Evolutionary conservation across 495 filamentous ascomycete species (phyloP), one percentile per base, ranked within the genome.

Genomic region (Apodospora peruviana): DNA sequence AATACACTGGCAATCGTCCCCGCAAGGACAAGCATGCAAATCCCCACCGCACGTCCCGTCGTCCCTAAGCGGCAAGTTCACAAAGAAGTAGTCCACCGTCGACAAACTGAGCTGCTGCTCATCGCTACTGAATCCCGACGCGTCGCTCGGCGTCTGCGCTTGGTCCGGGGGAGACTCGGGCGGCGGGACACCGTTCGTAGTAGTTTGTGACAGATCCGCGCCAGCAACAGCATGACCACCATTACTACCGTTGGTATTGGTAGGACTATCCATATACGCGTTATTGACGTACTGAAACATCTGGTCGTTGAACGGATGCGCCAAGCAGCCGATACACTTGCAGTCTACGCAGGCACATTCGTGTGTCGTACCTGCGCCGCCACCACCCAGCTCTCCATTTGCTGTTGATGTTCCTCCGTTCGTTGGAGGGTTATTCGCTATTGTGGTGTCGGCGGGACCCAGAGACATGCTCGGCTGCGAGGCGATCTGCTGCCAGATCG

Each of bases 291-390:
- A 84, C 38, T 83, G 71, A 34, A 72, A 70, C n/a, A 83, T 87
- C n/a, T 79, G 75, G 18, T 77, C 67, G 58, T 90, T 90, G 60
- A 80, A 88, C 4, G 86, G 86, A 58, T 90, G 86, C 32, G 76
- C 72, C 19, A 78, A 64, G 56, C 86, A 90, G 18, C 80, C 84
- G 20, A 87, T 56, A 54, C 86, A 90, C 48, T 84, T 68, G 55
- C 86, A 90, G 0, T 70, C 70, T 41, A 83, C 80, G 60, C 89
- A 84, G 55, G 67, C 58, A 64, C 87, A 84, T 42, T 79, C 65
- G 50, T 85, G 72, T 23, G 60, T 65, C 7, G 60, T 60, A 32
- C 63, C 64, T 19, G 24, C 46, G 36, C 12, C 14, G 21, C 57
- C 53, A n/a, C n/a, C n/a, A n/a, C n/a, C n/a, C n/a, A n/a, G n/a